Conservation (phyloP, 306 rosid genomes). For the Fragaria iinumae region DNA sequence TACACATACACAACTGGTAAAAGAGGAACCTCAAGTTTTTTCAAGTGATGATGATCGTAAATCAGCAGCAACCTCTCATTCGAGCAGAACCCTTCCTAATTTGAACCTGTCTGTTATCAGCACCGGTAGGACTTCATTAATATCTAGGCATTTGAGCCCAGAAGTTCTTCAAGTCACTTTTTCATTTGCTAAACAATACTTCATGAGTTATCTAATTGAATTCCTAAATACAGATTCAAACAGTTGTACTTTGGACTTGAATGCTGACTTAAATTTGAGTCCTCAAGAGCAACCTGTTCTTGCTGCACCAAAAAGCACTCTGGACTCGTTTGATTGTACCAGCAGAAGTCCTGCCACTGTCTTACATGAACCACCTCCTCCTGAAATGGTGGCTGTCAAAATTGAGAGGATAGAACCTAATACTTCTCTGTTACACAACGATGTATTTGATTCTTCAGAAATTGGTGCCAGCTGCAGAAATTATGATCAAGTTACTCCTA, state of each 20-base stretch:
- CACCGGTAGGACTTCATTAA: conserved; percentile 36
- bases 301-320: conserved; percentile 21
- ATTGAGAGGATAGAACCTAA: conserved; percentile 21
- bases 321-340: conserved; percentile 37
- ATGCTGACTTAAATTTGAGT: conserved; percentile 37
- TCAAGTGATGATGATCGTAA: conserved; percentile 19
- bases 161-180: conserved; percentile 3
- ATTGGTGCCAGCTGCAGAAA: conserved; percentile 20
- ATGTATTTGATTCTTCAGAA: conserved; percentile 23
- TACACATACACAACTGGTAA: conserved; percentile 15
- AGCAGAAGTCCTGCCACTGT: conserved; percentile 40
- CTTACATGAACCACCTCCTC: conserved; percentile 33
- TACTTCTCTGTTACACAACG: conserved; percentile 25
- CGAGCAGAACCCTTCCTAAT: conserved; percentile 29
- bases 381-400: conserved; percentile 27
- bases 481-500: conserved; percentile 19
- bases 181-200: conserved; percentile 1
- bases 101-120: conserved; percentile 33
- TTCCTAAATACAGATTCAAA: conserved; percentile 33
- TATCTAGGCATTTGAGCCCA: conserved; percentile 3
- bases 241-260: conserved; percentile 30
- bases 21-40: conserved; percentile 31
- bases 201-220: conserved; percentile 17
- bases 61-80: conserved; percentile 14
- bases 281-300: conserved; percentile 34